Conservation (phyloP, 129 eudicot genomes). For the Pittosporum tobira region DNA sequence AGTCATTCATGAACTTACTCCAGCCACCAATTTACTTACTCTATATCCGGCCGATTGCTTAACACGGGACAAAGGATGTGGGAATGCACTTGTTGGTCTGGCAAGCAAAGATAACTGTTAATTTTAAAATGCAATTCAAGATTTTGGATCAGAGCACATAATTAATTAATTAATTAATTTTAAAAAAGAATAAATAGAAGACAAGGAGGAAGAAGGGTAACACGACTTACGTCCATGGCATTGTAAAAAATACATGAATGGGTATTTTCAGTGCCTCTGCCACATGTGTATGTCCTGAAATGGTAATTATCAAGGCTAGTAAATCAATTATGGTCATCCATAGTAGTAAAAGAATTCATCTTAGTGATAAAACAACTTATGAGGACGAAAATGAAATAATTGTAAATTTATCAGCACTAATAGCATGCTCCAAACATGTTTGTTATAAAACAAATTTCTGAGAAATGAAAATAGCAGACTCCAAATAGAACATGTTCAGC, state of each 20-base stretch:
- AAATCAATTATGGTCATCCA: background rate
- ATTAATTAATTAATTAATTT: too few relatives aligned
- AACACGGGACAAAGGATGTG: constrained; percentile 98
- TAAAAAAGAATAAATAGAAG: constrained; percentile 1
- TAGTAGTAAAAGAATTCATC: background rate
- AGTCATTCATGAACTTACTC: too few relatives aligned
- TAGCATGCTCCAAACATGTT: background rate
- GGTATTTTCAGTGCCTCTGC: constrained; percentile 92
- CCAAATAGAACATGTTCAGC: too few relatives aligned
- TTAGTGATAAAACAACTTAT: background rate
- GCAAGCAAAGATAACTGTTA: constrained; percentile 18
- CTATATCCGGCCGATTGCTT: constrained; percentile 98
- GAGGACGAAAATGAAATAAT: background rate
- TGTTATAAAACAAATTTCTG: background rate
- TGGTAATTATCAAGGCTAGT: constrained; percentile 11
- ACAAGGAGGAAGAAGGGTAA: constrained; percentile 2
- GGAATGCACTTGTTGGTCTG: constrained; percentile 99
- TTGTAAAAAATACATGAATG: constrained; percentile 86
- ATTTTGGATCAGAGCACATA: constrained; percentile 6
- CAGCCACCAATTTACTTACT: constrained; percentile 59
- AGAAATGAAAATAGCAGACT: too few relatives aligned
- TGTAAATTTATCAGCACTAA: background rate
- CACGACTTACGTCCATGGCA: constrained; percentile 98
- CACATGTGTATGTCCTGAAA: constrained; percentile 94
- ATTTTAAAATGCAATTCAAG: constrained; percentile 1